Evolutionary conservation across 176 grass and related monocot genomes (phyloP).

Genomic region (Avena insularis): DNA sequence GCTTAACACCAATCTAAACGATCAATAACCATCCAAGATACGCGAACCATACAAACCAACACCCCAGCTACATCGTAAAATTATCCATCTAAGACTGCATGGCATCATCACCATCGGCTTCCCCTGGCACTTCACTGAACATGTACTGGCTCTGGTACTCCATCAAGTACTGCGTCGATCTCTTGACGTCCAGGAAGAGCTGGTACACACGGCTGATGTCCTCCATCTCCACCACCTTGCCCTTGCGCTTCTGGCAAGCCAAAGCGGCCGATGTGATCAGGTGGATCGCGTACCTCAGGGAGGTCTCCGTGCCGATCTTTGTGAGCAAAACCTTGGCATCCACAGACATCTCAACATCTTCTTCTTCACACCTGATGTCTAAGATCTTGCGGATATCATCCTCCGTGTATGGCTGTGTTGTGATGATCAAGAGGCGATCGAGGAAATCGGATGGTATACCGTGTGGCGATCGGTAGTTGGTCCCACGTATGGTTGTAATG

Average conservation of each 20-base stretch:
- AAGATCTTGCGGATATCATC: conserved; percentile 81
- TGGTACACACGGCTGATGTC: conserved; percentile 89
- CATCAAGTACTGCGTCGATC: conserved; percentile 87
- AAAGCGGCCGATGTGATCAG: conserved; percentile 75
- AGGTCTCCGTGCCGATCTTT: conserved; percentile 88
- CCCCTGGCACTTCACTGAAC: conserved; percentile 78
- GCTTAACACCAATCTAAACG: conserved; percentile 1
- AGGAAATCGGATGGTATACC: conserved; percentile 94
- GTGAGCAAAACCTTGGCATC: conserved; percentile 89
- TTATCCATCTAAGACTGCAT: conserved; percentile 52
- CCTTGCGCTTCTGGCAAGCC: conserved; percentile 85
- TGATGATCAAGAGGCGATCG: conserved; percentile 75
- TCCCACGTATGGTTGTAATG: conserved; percentile 85
- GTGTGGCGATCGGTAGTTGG: conserved; percentile 81
- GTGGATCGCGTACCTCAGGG: conserved; percentile 85
- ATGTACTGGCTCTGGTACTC: conserved; percentile 94
- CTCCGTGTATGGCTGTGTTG: conserved; percentile 69
- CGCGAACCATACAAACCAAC: conserved; percentile 3
- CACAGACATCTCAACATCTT: conserved; percentile 85
- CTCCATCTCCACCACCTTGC: conserved; percentile 88
- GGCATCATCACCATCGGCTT: conserved; percentile 57
- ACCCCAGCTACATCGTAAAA: not conserved
- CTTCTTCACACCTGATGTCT: conserved; percentile 79
- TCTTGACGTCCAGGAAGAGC: conserved; percentile 93
- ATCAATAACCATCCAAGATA: conserved; percentile 2